Percentiles rank a stretch among this genome's conserved stretches.
phyloP scores from a whole-genome alignment of 768 basidiomycete species.

The Termitomyces sp. region DNA sequence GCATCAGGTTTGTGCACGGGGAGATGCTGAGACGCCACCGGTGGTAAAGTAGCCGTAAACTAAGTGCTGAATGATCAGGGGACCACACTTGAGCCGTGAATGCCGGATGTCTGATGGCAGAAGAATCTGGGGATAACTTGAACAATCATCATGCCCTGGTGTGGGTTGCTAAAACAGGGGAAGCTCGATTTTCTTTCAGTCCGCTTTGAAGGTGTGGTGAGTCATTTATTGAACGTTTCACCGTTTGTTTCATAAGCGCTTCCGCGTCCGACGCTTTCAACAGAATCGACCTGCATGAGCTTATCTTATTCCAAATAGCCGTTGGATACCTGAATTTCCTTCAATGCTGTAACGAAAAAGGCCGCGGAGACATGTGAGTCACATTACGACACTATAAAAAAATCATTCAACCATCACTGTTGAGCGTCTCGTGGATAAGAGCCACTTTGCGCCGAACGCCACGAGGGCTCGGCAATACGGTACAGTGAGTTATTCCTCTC shows the following conservation, averaged over 20 bases:
- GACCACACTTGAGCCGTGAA: constrained; percentile 1
- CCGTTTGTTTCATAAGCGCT: neutral
- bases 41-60: constrained; percentile 4
- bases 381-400: constrained; percentile 1
- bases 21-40: constrained; percentile 11
- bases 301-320: neutral
- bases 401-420: neutral
- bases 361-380: constrained; percentile 8
- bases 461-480: neutral
- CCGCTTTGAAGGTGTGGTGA: neutral
- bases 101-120: constrained; percentile 8
- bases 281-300: neutral
- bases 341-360: neutral
- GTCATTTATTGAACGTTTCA: neutral
- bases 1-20: neutral
- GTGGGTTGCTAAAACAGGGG: constrained; percentile 8
- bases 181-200: neutral
- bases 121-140: neutral
- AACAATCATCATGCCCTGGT: neutral
- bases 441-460: constrained; percentile 2
- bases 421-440: neutral
- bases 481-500: neutral
- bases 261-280: neutral
- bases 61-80: neutral
- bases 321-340: neutral